Conservation (phyloP, 2,329 filamentous ascomycete species). For the Calonectria leucothoes region DNA sequence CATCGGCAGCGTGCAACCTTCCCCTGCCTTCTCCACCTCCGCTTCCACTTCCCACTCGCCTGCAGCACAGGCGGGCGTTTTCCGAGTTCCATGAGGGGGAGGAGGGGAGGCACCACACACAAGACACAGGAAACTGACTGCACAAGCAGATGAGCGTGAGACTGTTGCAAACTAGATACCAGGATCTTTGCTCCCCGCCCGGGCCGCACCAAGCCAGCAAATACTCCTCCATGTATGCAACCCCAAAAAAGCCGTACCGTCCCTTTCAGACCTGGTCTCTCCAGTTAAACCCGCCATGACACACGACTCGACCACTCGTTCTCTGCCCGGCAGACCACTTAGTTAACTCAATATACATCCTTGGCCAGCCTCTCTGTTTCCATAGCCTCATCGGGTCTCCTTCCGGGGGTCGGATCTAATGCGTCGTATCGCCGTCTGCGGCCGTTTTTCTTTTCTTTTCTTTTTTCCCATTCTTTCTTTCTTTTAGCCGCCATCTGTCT, state of each 20-base stretch:
- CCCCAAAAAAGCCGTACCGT: not conserved
- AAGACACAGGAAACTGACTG: not conserved
- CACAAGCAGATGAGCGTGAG: not conserved
- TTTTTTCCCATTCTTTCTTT: no score
- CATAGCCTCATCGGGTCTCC: not conserved
- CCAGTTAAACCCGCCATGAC: slow-evolving; percentile 1
- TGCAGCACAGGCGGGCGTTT: slow-evolving; percentile 3
- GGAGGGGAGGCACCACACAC: no score
- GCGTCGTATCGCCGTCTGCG: slow-evolving; percentile 17
- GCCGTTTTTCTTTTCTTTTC: not conserved
- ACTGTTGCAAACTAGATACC: not conserved
- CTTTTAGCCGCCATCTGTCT: not conserved
- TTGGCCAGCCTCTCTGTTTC: not conserved
- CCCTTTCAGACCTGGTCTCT: not conserved
- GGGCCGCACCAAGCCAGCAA: slow-evolving; percentile 3
- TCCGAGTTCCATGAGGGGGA: slow-evolving; percentile 3
- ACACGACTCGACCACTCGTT: not conserved
- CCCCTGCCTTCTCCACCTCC: slow-evolving; percentile 2
- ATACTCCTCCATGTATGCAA: slow-evolving; percentile 2
- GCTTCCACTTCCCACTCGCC: slow-evolving; percentile 5
- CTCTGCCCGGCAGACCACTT: not conserved
- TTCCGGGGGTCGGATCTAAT: slow-evolving; percentile 10
- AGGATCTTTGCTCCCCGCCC: not conserved
- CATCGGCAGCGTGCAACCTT: not conserved
- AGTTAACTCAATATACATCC: slow-evolving; percentile 11